Evolutionary conservation across 2,329 filamentous ascomycete genomes (phyloP).

Genomic region (Ceratocystis lukuohia): DNA sequence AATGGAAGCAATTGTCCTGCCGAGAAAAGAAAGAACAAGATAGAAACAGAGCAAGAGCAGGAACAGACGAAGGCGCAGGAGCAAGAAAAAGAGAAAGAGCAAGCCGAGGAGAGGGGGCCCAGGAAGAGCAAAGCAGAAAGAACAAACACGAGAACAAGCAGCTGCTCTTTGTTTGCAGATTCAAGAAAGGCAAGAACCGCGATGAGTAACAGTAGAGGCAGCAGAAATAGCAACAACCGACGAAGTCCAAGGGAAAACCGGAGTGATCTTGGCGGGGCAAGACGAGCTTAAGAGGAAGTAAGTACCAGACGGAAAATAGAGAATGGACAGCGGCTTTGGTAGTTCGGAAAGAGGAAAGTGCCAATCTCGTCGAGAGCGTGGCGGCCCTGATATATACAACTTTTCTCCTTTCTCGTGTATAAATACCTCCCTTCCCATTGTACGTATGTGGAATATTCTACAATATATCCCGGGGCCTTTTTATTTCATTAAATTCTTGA

Average conservation of each 20-base stretch:
- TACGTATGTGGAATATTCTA: neutral
- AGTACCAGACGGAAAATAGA: neutral
- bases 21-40: neutral
- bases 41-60: neutral
- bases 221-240: neutral
- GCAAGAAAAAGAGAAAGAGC: neutral
- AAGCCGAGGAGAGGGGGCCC: too few relatives aligned
- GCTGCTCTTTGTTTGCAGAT: neutral
- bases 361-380: neutral
- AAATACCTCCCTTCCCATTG: neutral
- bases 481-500: neutral
- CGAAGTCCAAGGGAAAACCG: neutral
- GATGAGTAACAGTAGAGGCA: neutral
- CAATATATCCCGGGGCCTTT: neutral
- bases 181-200: neutral
- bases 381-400: neutral
- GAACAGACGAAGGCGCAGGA: neutral
- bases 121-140: neutral
- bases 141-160: neutral
- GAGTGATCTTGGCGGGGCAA: neutral
- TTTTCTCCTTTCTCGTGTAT: neutral
- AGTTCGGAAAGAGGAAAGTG: neutral
- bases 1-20: neutral
- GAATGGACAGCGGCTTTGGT: neutral
- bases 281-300: neutral